phyloP scores from a whole-genome alignment of 2,329 filamentous ascomycete genomes.

The Penicillium sclerotigenum region DNA sequence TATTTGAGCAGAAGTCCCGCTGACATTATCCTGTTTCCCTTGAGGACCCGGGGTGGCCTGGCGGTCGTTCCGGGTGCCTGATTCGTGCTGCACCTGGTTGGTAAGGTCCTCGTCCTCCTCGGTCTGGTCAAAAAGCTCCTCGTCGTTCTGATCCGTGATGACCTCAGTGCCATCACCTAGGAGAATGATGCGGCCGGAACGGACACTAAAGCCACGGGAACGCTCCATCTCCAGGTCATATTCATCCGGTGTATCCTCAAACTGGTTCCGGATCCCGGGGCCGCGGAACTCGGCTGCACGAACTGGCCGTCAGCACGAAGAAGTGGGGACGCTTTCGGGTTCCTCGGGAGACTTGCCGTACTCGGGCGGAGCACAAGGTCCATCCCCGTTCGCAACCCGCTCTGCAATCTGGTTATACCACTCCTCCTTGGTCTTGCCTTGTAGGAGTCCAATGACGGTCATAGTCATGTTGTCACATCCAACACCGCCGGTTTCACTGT shows the following conservation, averaged over 20 bases:
- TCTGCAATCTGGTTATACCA: conserved; percentile 97
- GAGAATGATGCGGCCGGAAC: conserved; percentile 81
- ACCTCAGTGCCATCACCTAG: conserved; percentile 94
- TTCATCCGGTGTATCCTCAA: conserved; percentile 68
- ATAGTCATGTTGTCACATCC: conserved; percentile 99
- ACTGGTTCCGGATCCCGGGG: conserved; percentile 76
- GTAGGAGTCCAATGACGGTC: conserved; percentile 81
- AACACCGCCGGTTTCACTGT: conserved; percentile 95
- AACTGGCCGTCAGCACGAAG: conserved; percentile 41
- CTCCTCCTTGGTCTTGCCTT: conserved; percentile 90
- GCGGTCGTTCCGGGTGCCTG: conserved; percentile 41
- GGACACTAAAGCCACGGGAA: conserved; percentile 68
- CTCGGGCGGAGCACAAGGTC: conserved; percentile 96
- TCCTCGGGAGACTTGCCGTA: conserved; percentile 78
- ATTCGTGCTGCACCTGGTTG: conserved; percentile 69
- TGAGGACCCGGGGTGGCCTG: conserved; percentile 54
- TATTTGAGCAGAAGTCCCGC: conserved; percentile 25
- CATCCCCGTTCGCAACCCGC: conserved; percentile 93
- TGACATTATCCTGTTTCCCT: conserved; percentile 27
- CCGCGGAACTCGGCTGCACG: conserved; percentile 76
- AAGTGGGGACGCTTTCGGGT: conserved; percentile 36
- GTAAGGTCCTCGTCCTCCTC: conserved; percentile 81
- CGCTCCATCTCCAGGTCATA: conserved; percentile 52
- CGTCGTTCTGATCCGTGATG: conserved; percentile 80
- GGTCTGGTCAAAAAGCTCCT: conserved; percentile 91